Evolutionary conservation across 1,284 basidiomycete species (phyloP).

Genomic region (Ceratobasidium sp.): DNA sequence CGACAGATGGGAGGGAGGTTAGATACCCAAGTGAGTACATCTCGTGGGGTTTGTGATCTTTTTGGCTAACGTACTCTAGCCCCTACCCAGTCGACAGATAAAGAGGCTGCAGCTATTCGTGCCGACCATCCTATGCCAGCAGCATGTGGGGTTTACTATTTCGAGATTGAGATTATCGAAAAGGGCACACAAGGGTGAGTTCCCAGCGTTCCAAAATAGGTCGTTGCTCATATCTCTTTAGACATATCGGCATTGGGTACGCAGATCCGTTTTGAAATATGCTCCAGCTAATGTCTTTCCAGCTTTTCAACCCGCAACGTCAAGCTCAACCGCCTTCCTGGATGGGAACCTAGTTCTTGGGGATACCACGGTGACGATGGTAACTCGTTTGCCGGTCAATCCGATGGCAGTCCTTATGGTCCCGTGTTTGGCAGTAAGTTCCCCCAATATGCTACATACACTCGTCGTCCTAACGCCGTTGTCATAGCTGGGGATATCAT

Average conservation of each 20-base stretch:
- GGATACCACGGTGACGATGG: constrained; percentile 96
- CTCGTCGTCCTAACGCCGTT: constrained; percentile 37
- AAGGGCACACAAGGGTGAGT: constrained; percentile 80
- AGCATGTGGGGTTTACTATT: constrained; percentile 89
- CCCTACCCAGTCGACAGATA: constrained; percentile 62
- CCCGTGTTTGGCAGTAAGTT: constrained; percentile 74
- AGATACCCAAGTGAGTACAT: constrained; percentile 62
- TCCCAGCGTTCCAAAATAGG: constrained; percentile 3
- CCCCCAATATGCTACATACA: constrained; percentile 14
- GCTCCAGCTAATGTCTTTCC: neutral
- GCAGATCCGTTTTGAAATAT: constrained; percentile 2
- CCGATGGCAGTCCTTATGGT: constrained; percentile 74
- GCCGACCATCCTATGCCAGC: constrained; percentile 77
- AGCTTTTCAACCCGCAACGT: constrained; percentile 60
- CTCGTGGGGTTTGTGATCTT: neutral
- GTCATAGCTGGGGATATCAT: constrained; percentile 77
- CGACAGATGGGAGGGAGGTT: constrained; percentile 72
- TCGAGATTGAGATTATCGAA: constrained; percentile 80
- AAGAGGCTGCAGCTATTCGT: constrained; percentile 81
- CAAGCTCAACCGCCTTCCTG: constrained; percentile 77
- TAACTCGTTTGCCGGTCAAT: constrained; percentile 74
- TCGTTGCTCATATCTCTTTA: constrained; percentile 45
- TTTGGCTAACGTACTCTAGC: constrained; percentile 4
- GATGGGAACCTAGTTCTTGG: constrained; percentile 90
- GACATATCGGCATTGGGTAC: constrained; percentile 80